Evolutionary conservation across 305 asterid species (phyloP).

Genomic region (Plantago coronopus): DNA sequence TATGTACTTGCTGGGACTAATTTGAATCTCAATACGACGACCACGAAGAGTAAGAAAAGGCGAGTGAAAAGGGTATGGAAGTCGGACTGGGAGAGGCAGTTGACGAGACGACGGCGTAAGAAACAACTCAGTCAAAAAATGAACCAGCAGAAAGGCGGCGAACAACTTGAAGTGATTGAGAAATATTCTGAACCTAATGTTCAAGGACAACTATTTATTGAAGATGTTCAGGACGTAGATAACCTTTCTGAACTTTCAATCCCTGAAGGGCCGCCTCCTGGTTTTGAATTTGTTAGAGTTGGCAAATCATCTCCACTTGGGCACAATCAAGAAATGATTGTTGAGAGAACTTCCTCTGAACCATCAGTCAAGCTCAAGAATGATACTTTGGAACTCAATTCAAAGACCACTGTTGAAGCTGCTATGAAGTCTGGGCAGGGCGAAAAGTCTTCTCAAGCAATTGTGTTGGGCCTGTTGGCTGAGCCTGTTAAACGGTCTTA

Average conservation of each 20-base stretch:
- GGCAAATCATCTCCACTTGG: slow-evolving; percentile 15
- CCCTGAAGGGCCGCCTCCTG: slow-evolving; percentile 35
- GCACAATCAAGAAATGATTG: background rate
- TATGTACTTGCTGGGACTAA: slow-evolving; percentile 34
- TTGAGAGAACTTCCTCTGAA: background rate
- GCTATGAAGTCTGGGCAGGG: background rate
- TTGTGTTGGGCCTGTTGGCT: background rate
- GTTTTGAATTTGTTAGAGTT: slow-evolving; percentile 28
- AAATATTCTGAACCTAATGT: slow-evolving; percentile 17
- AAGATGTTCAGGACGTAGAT: slow-evolving; percentile 7
- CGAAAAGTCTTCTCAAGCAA: background rate
- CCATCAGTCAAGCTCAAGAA: background rate
- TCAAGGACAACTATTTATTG: slow-evolving; percentile 15
- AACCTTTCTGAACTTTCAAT: slow-evolving; percentile 16
- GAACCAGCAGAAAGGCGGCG: slow-evolving; percentile 16
- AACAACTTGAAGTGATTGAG: slow-evolving; percentile 5
- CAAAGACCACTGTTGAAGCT: too few species aligned
- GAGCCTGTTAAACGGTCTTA: background rate
- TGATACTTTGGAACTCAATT: too few species aligned
- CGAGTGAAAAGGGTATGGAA: slow-evolving; percentile 26
- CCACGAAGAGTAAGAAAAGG: slow-evolving; percentile 21
- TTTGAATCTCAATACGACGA: slow-evolving; percentile 4
- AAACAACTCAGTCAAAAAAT: slow-evolving; percentile 12
- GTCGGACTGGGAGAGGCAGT: slow-evolving; percentile 31
- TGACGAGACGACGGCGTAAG: slow-evolving; percentile 12